phyloP scores from a whole-genome alignment of 345 rosid genomes.

The Gossypium rotundifolium region DNA sequence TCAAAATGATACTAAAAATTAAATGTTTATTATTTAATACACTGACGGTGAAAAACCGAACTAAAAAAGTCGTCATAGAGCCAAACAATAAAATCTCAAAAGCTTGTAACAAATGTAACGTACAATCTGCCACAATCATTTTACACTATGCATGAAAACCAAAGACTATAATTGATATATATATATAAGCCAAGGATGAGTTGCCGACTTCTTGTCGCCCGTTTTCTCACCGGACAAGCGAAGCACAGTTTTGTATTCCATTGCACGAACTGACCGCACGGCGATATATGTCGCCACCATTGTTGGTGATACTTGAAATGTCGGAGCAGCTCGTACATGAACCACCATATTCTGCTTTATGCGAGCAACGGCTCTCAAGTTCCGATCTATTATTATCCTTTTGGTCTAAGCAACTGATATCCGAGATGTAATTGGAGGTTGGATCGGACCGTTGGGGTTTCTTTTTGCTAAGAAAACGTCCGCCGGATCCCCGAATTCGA shows the following conservation, averaged over 20 bases:
- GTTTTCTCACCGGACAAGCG: conserved; percentile 28
- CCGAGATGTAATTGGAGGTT: conserved; percentile 17
- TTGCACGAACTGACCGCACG: not conserved
- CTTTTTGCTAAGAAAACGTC: conserved; percentile 64
- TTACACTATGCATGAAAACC: not conserved
- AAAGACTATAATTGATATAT: not conserved
- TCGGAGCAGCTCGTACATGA: conserved; percentile 45
- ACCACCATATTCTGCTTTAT: conserved; percentile 26
- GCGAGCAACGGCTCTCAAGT: conserved; percentile 26
- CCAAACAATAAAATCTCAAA: too few species aligned
- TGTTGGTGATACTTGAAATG: conserved; percentile 32
- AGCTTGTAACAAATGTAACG: too few species aligned
- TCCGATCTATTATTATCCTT: conserved; percentile 20
- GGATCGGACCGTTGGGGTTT: conserved; percentile 39
- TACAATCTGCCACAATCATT: too few species aligned
- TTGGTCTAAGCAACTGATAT: conserved; percentile 5
- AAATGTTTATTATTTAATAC: too few species aligned
- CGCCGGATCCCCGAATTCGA: conserved; percentile 77
- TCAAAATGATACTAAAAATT: too few species aligned
- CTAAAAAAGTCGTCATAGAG: too few species aligned
- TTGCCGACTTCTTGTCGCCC: conserved; percentile 26
- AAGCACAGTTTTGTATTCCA: conserved; percentile 20
- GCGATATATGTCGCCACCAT: conserved; percentile 23
- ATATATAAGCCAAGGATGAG: conserved; percentile 55
- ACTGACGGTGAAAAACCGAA: too few species aligned